Evolutionary conservation across 176 grass and related monocot species (phyloP).

Genomic region (Ensete ventricosum): DNA sequence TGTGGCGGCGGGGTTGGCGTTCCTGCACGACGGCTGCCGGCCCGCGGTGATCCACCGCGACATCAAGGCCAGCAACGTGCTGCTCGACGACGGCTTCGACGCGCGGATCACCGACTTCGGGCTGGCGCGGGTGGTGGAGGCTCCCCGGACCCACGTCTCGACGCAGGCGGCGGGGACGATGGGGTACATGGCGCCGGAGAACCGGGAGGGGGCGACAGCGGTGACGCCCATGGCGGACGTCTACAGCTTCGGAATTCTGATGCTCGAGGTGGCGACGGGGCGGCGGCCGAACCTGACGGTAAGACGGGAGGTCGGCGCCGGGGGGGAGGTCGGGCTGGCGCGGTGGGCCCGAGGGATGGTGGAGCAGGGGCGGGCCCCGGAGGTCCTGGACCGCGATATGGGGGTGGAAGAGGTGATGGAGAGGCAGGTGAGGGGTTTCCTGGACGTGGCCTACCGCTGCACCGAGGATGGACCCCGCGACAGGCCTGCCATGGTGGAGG

Average conservation of each 20-base stretch:
- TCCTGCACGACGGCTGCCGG: constrained; percentile 60
- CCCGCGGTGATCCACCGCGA: constrained; percentile 76
- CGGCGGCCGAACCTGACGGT: constrained; percentile 57
- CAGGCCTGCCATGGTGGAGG: constrained; percentile 46
- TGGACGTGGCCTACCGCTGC: constrained; percentile 38
- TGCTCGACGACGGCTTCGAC: constrained; percentile 52
- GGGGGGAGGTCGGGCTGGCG: constrained; percentile 33
- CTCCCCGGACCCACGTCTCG: constrained; percentile 52
- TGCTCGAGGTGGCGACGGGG: constrained; percentile 48
- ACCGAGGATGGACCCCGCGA: constrained; percentile 7
- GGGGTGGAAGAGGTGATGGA: not conserved
- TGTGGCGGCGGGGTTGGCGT: constrained; percentile 47
- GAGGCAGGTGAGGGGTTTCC: constrained; percentile 25
- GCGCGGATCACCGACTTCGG: constrained; percentile 84
- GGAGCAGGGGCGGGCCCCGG: not conserved
- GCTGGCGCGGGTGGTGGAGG: constrained; percentile 40
- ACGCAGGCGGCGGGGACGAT: constrained; percentile 68
- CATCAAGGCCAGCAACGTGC: constrained; percentile 76
- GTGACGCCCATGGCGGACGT: constrained; percentile 52
- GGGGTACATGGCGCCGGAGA: constrained; percentile 82
- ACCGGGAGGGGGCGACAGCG: constrained; percentile 25
- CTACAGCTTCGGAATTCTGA: constrained; percentile 67
- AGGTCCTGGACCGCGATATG: constrained; percentile 46
- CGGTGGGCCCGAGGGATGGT: constrained; percentile 46
- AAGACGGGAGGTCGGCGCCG: not conserved